These are phyloP conservation scores for Taxillus chinensis DNA, from an alignment of 164 flowering plant species.

Conservation along the genomic window DNA sequence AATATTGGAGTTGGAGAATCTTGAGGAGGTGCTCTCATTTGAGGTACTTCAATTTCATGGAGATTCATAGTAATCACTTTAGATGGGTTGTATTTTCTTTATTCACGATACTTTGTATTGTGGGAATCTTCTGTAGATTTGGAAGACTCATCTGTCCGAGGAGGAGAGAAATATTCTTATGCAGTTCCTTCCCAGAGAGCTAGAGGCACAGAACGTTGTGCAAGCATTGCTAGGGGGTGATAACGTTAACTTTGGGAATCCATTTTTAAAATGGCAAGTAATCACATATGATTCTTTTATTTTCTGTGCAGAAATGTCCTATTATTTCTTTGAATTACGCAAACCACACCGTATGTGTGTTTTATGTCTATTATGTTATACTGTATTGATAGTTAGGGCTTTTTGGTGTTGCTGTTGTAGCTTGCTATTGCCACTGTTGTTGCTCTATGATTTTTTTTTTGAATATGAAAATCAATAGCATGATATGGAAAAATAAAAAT, in stretches of 20 bases:
- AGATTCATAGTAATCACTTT: neutral
- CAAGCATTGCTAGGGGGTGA: conserved; percentile 55
- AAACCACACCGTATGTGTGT: neutral
- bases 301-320: neutral
- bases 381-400: too few species aligned
- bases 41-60: conserved; percentile 37
- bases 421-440: too few species aligned
- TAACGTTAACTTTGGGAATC: conserved; percentile 78
- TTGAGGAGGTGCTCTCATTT: conserved; percentile 50
- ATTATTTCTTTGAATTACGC: neutral
- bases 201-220: conserved; percentile 39
- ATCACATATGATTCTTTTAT: neutral
- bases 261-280: conserved; percentile 63
- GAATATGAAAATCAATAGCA: too few species aligned
- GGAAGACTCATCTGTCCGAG: conserved; percentile 59
- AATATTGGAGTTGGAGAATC: conserved; percentile 48
- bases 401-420: too few species aligned
- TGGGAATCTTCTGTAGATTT: conserved; percentile 34
- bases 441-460: too few species aligned
- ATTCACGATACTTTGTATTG: neutral
- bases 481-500: too few species aligned
- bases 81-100: neutral
- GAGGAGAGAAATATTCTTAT: conserved; percentile 47
- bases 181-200: conserved; percentile 63
- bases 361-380: neutral